These are phyloP conservation scores for Triglochin maritima DNA, from an alignment of 106 monocot genomes.

Conservation along the genomic window DNA sequence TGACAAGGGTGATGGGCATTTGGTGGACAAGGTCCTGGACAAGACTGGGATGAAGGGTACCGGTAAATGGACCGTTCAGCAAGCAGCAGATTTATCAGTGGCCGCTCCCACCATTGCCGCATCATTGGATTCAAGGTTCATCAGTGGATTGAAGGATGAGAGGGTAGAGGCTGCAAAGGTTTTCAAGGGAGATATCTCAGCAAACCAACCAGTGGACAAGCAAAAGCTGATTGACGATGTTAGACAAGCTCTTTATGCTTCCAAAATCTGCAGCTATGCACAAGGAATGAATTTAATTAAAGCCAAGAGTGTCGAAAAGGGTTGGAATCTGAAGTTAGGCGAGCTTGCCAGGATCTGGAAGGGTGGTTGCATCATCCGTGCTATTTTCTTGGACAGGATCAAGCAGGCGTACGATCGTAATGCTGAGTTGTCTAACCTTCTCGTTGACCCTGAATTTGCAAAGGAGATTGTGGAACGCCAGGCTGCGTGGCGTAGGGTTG, in stretches of 20 bases:
- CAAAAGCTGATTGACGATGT: slow-evolving; percentile 16
- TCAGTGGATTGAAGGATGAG: slow-evolving; percentile 25
- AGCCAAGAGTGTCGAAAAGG: slow-evolving; percentile 18
- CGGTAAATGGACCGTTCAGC: slow-evolving; percentile 25
- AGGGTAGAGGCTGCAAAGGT: slow-evolving; percentile 12
- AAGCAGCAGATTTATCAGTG: slow-evolving; percentile 15
- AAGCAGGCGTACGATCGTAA: slow-evolving; percentile 19
- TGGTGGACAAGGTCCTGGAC: slow-evolving; percentile 22
- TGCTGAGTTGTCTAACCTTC: slow-evolving; percentile 8
- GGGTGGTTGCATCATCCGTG: slow-evolving; percentile 25
- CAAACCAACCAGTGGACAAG: slow-evolving; percentile 2
- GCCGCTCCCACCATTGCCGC: slow-evolving; percentile 21
- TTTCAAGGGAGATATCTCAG: not conserved
- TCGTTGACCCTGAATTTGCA: slow-evolving; percentile 24
- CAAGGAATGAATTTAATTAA: slow-evolving; percentile 22
- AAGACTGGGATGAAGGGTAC: slow-evolving; percentile 30
- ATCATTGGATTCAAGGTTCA: slow-evolving; percentile 13
- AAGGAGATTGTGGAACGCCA: slow-evolving; percentile 17
- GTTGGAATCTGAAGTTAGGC: slow-evolving; percentile 18
- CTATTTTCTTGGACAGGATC: slow-evolving; percentile 21
- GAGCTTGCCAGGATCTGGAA: slow-evolving; percentile 28
- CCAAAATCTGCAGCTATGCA: slow-evolving; percentile 25
- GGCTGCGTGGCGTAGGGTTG: slow-evolving; percentile 17
- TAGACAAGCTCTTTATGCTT: slow-evolving; percentile 20
- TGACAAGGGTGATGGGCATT: slow-evolving; percentile 16